Base-by-base conservation (phyloP, 805 yeast species). In the Metschnikowia rubicola region DNA sequence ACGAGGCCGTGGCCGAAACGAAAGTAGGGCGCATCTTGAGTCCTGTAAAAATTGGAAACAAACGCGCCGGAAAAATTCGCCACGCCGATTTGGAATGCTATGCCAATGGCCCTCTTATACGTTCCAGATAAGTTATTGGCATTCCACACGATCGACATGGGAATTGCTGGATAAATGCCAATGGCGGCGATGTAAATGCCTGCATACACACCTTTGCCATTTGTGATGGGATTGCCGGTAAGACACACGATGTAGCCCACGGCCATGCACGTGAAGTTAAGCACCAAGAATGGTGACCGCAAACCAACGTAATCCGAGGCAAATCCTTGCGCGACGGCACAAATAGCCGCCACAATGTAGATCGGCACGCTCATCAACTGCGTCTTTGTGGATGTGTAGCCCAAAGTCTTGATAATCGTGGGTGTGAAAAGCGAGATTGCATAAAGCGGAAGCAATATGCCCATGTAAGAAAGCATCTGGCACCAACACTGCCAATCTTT, bases 281-380 rank as follows among this genome's bases (percentile, higher is more conserved):
- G 50, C 28, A 60, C 15, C 33, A 66, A 46, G 39, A 66, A 67
- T 10, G 69, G 67, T 2, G 67, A 62, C 42, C 71, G 58, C 15
- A 50, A 41, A 2, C 70, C 68, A 15, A 52, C 46, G 17, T 48
- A 46, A 43, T 64, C 68, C 6, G 66, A 56, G 3, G 39, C 39
- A 21, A 52, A 59, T 2, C 67, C 68, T 30, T 62, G 66, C 8
- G 52, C 37, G 10, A 70, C 53, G 30, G 67, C 62, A 30, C 62
- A 55, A 4, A 65, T 46, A 4, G 68, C 58, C 2, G 73, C 72
- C 19, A 63, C 59, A 10, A 64, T 60, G 53, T 74, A 74, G 29
- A 71, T 62, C 8, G 79, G 79, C 17, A 73, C 73, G 0, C 78
- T 67, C 62, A 75, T 50, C 10, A 74, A 63, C 55, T 75, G 79